These are phyloP conservation scores for Septoria linicola DNA, from an alignment of 2,329 filamentous ascomycete genomes.

Conservation along the genomic window DNA sequence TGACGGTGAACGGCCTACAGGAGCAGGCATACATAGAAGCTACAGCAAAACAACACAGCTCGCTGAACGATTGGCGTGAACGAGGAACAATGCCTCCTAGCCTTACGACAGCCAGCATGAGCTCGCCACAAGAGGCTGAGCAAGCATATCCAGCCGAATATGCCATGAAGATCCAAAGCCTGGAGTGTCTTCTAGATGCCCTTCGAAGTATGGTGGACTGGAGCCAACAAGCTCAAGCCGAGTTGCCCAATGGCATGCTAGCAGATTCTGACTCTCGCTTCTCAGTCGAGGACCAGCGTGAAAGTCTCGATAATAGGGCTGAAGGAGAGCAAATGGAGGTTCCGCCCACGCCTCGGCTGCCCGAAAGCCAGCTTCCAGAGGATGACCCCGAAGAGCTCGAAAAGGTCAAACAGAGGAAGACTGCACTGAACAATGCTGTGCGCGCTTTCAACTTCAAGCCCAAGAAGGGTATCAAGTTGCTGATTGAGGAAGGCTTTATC, in stretches of 20 bases:
- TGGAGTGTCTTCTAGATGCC: conserved; percentile 86
- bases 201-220: conserved; percentile 88
- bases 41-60: conserved; percentile 52
- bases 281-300: conserved; percentile 61
- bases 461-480: conserved; percentile 82
- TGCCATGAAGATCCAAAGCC: conserved; percentile 80
- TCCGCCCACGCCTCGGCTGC: conserved; percentile 42
- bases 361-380: conserved; percentile 54
- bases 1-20: conserved; percentile 70
- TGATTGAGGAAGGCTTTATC: conserved; percentile 86
- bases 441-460: conserved; percentile 97
- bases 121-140: conserved; percentile 51
- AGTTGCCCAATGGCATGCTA: conserved; percentile 46
- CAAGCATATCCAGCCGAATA: conserved; percentile 83
- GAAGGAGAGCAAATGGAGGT: conserved; percentile 15
- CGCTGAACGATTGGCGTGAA: conserved; percentile 73
- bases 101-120: conserved; percentile 75
- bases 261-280: conserved; percentile 46
- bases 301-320: conserved; percentile 70
- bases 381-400: conserved; percentile 95
- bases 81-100: conserved; percentile 83
- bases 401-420: conserved; percentile 90
- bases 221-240: conserved; percentile 68
- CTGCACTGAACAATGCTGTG: conserved; percentile 82
- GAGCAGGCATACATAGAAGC: conserved; percentile 86